Base-by-base conservation (phyloP, 2,329 filamentous ascomycete genomes). In the Fusarium sp. region DNA sequence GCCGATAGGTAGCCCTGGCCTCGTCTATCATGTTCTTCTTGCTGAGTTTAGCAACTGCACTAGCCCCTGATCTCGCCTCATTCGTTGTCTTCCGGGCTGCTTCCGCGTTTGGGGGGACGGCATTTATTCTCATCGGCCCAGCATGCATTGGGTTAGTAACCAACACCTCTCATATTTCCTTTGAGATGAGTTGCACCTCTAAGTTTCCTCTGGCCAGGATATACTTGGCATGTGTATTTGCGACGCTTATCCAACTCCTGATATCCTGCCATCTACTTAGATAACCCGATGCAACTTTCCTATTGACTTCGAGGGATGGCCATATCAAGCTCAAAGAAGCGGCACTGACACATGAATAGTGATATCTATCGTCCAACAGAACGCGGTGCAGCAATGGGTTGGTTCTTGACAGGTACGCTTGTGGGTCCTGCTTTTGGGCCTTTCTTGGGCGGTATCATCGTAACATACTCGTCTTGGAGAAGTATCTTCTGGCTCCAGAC, bases 401-500 rank as follows among this genome's bases (percentile, higher is more conserved):
- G 90, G 89, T 93, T 93, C 72, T 77, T 93, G 39, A 88, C 86
- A 0, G 91, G 91, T 1, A 92, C 90, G 0, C 81, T 94, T 0
- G 88, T 93, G 45, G 92, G 92, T 0, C 92, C 92, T 8, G 90
- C 89, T 1, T 83, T 92, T 73, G 91, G 92, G 0, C 87, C 88
- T 1, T 92, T 93, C 72, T 82, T 94, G 11, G 88, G 92, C 56
- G 92, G 92, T 24, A 89, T 94, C 44, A 92, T 95, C 51, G 91
- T 94, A 17, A 94, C 91, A 0, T 94, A 89, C 78, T 84, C 85
- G 8, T 87, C 85, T 3, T 95, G 92, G 92, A 85, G 91, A 18
- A 87, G 87, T 42, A 93, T 94, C 54, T 94, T 94, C 80, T 94
- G 91, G 89, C 82, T 95, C 1, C 92, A 94, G 75, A 88, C 90